A percentile compares a stretch with the other conserved stretches of the same genome.
These are phyloP conservation scores for Neurospora sp. DNA, from an alignment of 495 filamentous ascomycete genomes.

Conservation along the genomic window DNA sequence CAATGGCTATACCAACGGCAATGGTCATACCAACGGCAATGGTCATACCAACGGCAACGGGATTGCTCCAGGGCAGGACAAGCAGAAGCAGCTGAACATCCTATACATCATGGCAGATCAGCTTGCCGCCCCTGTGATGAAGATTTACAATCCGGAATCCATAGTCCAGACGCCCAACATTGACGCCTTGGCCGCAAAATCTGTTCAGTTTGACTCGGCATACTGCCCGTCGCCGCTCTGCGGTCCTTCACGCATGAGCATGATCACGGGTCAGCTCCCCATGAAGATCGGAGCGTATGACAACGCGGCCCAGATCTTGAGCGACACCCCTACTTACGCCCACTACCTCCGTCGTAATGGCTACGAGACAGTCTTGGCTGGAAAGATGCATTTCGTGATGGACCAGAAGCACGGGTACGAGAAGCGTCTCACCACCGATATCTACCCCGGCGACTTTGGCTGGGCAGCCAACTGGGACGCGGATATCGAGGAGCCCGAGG, in stretches of 20 bases:
- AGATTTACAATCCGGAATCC: slow-evolving; percentile 70
- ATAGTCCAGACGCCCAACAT: slow-evolving; percentile 80
- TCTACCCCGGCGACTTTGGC: slow-evolving; percentile 84
- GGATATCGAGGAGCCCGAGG: slow-evolving; percentile 48
- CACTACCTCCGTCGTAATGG: slow-evolving; percentile 77
- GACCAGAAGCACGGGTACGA: slow-evolving; percentile 90
- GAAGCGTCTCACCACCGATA: slow-evolving; percentile 77
- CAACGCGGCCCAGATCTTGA: slow-evolving; percentile 67
- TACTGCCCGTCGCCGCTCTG: slow-evolving; percentile 88
- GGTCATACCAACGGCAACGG: background rate
- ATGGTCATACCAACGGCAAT: too few relatives aligned
- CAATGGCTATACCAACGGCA: background rate
- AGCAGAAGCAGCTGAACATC: slow-evolving; percentile 26
- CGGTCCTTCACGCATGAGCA: slow-evolving; percentile 77
- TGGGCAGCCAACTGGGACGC: slow-evolving; percentile 84
- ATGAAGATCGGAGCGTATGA: slow-evolving; percentile 82
- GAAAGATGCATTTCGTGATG: slow-evolving; percentile 94
- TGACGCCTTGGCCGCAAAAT: slow-evolving; percentile 63
- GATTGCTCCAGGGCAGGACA: background rate
- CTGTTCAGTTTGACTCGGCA: slow-evolving; percentile 77
- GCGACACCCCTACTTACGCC: slow-evolving; percentile 74
- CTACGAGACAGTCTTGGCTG: slow-evolving; percentile 80
- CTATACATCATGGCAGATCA: slow-evolving; percentile 77
- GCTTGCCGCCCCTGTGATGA: slow-evolving; percentile 73
- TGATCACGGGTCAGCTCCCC: slow-evolving; percentile 80